A percentile compares a stretch with the other conserved stretches of the same genome.
phyloP scores from a whole-genome alignment of 1,284 basidiomycete genomes.

The Puccinia novopanici region DNA sequence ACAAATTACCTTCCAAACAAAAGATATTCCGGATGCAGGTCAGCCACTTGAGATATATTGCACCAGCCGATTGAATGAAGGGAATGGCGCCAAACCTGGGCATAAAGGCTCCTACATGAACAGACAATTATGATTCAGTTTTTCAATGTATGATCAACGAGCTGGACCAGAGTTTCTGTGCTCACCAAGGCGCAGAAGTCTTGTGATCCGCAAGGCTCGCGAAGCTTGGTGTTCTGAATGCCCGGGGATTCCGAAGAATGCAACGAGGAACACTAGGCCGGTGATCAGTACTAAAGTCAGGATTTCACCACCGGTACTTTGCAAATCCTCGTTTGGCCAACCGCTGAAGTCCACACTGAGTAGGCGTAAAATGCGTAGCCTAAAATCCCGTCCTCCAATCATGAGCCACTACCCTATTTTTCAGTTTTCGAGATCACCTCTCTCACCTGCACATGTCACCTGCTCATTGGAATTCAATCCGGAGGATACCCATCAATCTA shows the following conservation, averaged over 20 bases:
- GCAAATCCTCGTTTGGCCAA: constrained; percentile 7
- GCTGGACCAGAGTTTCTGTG: background rate
- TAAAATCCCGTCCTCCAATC: background rate
- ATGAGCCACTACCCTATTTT: background rate
- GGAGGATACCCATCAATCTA: background rate
- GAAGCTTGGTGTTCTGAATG: background rate
- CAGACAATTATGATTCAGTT: background rate
- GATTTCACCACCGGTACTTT: constrained; percentile 20
- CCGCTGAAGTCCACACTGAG: background rate
- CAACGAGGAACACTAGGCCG: background rate
- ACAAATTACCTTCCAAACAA: constrained; percentile 1
- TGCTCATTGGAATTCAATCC: background rate
- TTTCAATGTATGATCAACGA: background rate
- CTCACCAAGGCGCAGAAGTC: constrained; percentile 1
- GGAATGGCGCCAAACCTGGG: constrained; percentile 9
- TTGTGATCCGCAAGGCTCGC: background rate
- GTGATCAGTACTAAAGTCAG: background rate
- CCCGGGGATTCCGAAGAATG: background rate
- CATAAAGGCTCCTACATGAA: background rate
- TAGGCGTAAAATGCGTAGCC: constrained; percentile 16
- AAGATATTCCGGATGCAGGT: background rate
- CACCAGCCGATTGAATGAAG: background rate
- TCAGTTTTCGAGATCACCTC: background rate
- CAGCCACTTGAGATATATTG: background rate
- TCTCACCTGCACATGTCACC: constrained; percentile 14